Base-by-base conservation (phyloP, 768 basidiomycete genomes). In the Mycena vitilis region DNA sequence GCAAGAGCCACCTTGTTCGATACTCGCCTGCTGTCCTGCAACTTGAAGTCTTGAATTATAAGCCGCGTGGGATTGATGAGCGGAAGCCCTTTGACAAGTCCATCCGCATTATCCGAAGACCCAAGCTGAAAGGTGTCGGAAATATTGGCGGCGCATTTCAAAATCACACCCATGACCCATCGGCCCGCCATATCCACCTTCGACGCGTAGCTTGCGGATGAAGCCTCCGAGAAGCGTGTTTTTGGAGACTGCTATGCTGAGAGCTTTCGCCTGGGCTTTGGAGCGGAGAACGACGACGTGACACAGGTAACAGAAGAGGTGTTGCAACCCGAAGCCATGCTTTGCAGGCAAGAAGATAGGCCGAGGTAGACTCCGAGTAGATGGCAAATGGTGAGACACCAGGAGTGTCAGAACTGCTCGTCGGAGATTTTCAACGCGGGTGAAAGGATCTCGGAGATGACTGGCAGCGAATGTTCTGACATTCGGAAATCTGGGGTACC, bases 311-410 rank as follows among this genome's bases (percentile, higher is more conserved):
- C n/a, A 78, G 72, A 4, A 75, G 65, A 2, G 75, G 75, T 0
- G 74, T 77, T 9, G 72, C 68, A 20, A 76, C 73, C 44, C 75
- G 74, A 23, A 75, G 73, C 76, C 76, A 77, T 20, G 66, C 52
- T 51, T 76, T 77, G 55, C 69, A 74, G 0, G 74, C 73, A 25
- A 73, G 56, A 16, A 77, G 72, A 38, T 64, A 63, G 7, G 63
- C 71, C 0, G 74, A 75, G 5, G 63, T 73, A 16, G 73, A 72
- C 15, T 58, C 57, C 18, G 67, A 57, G 59, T 73, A 59, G 15
- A 23, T 60, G 2, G 67, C 40, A 49, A 74, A 74, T 0, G 75
- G 72, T 4, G 74, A 75, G 5, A 52, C 40, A 5, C 45, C 38
- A 8, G 44, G 45, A 2, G 57, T 66, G 54, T 70, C 64, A 12